Base-by-base conservation (phyloP, 108 stramenopile species). In the Aurantiochytrium sp. region DNA sequence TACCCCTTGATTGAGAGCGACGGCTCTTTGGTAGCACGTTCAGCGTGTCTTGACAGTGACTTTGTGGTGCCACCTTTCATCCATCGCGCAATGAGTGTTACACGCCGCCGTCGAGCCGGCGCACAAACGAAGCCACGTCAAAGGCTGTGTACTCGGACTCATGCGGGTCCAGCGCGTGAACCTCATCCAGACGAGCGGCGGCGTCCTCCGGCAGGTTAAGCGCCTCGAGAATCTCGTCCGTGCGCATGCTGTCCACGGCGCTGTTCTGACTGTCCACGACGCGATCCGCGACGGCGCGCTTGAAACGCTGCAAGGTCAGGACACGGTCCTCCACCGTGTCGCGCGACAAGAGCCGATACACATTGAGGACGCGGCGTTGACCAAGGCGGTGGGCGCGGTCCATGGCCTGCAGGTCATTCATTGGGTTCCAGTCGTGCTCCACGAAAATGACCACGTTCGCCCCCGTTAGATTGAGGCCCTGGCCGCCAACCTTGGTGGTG, bases 381-480 rank as follows among this genome's bases (percentile, higher is more conserved):
- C 94, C 94, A 45, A 94, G 93, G 52, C 94, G 92, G 65, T 94
- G 94, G 4, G 91, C 91, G 1, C 94, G 89, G 87, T 97, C 96
- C 93, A 97, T 95, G 19, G 98, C 98, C 87, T 99, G 98, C 55
- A 94, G 88, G 91, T 99, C 98, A 73, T 96, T 96, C 91, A 96
- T 95, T 12, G 98, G 98, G 89, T 98, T 98, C 92, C 97, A 98
- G 90, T 97, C 96, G 34, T 95, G 88, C 92, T 99, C 98, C 90
- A 97, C 96, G 42, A 99, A 91, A 55, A 99, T 97, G 85, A 98
- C 97, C 1, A 95, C 95, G 91, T 98, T 96, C 1, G 98, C 98
- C 19, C 95, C 91, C 6, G 97, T 95, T 55, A 98, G 91, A 87
- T 96, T 96, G 54, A 96, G 85, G 53, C 95, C 94, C 6, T 92